Evolutionary conservation across 257 asterid species (phyloP).

Genomic region (Gardenia jasminoides): DNA sequence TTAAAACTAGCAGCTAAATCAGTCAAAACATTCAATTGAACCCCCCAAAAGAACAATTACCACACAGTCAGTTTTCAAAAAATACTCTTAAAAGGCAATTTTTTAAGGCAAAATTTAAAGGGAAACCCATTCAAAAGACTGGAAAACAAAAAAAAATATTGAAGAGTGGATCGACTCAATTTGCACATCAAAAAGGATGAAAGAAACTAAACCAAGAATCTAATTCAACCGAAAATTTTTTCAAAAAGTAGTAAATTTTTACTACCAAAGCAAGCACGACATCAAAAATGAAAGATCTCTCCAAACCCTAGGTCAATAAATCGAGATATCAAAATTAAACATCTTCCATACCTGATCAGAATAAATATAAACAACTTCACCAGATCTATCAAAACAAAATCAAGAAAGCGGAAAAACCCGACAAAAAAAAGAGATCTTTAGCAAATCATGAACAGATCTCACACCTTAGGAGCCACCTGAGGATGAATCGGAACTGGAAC

Average conservation of each 20-base stretch:
- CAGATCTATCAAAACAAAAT: conserved; percentile 46
- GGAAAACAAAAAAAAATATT: neutral
- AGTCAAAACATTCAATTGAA: neutral
- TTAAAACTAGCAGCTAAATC: neutral
- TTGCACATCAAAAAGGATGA: neutral
- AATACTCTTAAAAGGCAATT: neutral
- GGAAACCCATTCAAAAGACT: neutral
- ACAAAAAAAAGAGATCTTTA: neutral
- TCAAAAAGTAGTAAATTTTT: neutral
- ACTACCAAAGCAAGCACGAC: neutral
- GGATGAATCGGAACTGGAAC: neutral
- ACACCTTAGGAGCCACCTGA: conserved; percentile 55
- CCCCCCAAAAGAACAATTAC: neutral
- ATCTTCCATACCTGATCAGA: conserved; percentile 37
- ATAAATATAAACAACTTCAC: conserved; percentile 22
- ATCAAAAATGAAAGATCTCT: neutral
- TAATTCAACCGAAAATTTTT: neutral
- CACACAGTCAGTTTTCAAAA: neutral
- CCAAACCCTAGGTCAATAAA: neutral
- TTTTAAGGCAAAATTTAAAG: neutral
- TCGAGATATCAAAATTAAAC: neutral
- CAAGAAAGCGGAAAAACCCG: conserved; percentile 7
- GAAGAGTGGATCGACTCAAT: neutral
- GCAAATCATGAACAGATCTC: conserved; percentile 25
- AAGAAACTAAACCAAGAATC: neutral